phyloP scores from a whole-genome alignment of 2,329 filamentous ascomycete species.

The Cordyceps cicadae region DNA sequence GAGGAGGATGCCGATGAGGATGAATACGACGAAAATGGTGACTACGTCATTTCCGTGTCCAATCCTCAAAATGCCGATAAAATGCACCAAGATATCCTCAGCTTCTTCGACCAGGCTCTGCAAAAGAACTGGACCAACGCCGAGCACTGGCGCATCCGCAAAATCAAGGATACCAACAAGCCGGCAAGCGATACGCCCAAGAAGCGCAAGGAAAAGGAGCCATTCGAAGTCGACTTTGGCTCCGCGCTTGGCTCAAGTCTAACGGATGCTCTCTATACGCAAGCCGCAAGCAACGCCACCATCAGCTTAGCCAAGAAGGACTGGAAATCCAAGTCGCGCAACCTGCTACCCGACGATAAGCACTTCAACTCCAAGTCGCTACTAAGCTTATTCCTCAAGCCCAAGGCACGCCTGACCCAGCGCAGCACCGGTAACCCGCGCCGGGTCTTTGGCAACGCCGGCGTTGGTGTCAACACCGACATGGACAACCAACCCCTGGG shows the following conservation, averaged over 20 bases:
- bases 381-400: slow-evolving; percentile 85
- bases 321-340: slow-evolving; percentile 88
- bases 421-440: slow-evolving; percentile 44
- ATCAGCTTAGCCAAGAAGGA: slow-evolving; percentile 89
- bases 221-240: slow-evolving; percentile 87
- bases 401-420: slow-evolving; percentile 73
- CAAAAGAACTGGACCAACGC: slow-evolving; percentile 97
- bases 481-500: slow-evolving; percentile 50
- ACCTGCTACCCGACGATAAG: slow-evolving; percentile 93
- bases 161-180: slow-evolving; percentile 74
- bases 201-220: slow-evolving; percentile 88
- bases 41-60: slow-evolving; percentile 73
- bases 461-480: slow-evolving; percentile 23
- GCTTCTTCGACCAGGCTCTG: slow-evolving; percentile 92
- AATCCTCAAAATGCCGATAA: slow-evolving; percentile 56
- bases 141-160: slow-evolving; percentile 96
- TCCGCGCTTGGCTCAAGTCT: slow-evolving; percentile 63
- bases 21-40: slow-evolving; percentile 48
- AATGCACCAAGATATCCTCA: slow-evolving; percentile 87
- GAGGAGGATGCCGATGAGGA: slow-evolving; percentile 39
- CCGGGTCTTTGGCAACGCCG: slow-evolving; percentile 31
- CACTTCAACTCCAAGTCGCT: slow-evolving; percentile 94
- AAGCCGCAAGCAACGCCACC: slow-evolving; percentile 67
- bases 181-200: slow-evolving; percentile 45
- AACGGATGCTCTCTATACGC: slow-evolving; percentile 72